Conservation (phyloP, 129 eudicot genomes). For the Artemisia annua region DNA sequence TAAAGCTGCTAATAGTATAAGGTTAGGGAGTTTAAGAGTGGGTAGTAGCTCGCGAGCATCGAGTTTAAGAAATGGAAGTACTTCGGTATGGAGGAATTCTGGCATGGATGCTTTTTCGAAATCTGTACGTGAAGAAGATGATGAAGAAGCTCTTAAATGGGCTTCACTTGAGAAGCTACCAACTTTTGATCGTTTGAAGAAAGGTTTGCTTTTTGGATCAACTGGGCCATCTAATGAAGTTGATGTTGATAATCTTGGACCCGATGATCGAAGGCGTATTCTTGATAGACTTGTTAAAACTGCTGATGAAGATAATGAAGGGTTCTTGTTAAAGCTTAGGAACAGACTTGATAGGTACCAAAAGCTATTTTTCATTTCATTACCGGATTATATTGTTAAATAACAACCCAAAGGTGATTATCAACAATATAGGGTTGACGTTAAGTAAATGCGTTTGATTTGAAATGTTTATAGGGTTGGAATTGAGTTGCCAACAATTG, state of each 20-base stretch:
- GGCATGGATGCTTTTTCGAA: slow-evolving; percentile 48
- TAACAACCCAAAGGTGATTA: too few relatives aligned
- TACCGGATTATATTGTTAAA: too few relatives aligned
- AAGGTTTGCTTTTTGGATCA: slow-evolving; percentile 67
- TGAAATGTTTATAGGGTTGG: slow-evolving; percentile 48
- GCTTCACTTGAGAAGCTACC: slow-evolving; percentile 89
- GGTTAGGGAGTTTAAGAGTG: slow-evolving; percentile 27
- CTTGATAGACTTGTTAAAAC: slow-evolving; percentile 59
- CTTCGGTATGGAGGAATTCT: slow-evolving; percentile 47
- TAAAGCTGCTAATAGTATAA: slow-evolving; percentile 33
- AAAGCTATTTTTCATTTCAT: background rate
- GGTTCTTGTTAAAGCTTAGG: slow-evolving; percentile 61
- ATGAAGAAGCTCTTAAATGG: slow-evolving; percentile 93
- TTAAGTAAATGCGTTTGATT: too few relatives aligned
- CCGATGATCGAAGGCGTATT: slow-evolving; percentile 44
- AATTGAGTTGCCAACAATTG: slow-evolving; percentile 73
- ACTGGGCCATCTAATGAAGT: slow-evolving; percentile 52
- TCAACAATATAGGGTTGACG: too few relatives aligned
- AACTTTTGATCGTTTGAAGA: slow-evolving; percentile 65
- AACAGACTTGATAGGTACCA: slow-evolving; percentile 56
- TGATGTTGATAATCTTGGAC: slow-evolving; percentile 58
- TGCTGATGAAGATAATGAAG: slow-evolving; percentile 72
- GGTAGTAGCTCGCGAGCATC: background rate
- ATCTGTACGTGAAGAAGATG: slow-evolving; percentile 63
- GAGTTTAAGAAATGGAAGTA: slow-evolving; percentile 44